These are phyloP conservation scores for Xylariaceae sp. DNA, from an alignment of 2,329 filamentous ascomycete genomes.

Conservation along the genomic window DNA sequence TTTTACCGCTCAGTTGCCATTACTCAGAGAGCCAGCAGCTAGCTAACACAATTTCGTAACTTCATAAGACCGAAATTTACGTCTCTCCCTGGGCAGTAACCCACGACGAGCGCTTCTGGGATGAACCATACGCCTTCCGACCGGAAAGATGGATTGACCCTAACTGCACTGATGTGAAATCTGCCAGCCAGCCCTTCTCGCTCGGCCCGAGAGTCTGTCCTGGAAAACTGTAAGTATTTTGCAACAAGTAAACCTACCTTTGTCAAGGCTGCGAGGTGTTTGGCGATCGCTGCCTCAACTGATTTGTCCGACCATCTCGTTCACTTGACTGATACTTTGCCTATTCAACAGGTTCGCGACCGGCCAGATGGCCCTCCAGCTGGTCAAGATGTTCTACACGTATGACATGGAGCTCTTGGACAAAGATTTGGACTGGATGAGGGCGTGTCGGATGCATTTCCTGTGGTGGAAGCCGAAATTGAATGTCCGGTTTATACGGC, in stretches of 20 bases:
- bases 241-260: too few relatives aligned
- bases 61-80: constrained; percentile 7
- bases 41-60: neutral
- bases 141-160: constrained; percentile 7
- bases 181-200: constrained; percentile 10
- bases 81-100: constrained; percentile 8
- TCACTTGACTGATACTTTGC: neutral
- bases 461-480: constrained; percentile 8
- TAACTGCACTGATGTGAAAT: constrained; percentile 4
- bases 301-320: too few relatives aligned
- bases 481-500: neutral
- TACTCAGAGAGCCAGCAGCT: neutral
- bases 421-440: constrained; percentile 7
- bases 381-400: constrained; percentile 7
- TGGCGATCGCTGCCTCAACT: too few relatives aligned
- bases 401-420: constrained; percentile 9
- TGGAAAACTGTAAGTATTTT: constrained; percentile 6
- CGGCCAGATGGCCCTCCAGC: constrained; percentile 3
- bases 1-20: too few relatives aligned
- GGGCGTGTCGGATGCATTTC: neutral
- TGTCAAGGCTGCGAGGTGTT: too few relatives aligned
- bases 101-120: constrained; percentile 4
- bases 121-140: constrained; percentile 3
- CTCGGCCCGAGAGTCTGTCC: constrained; percentile 5
- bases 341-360: constrained; percentile 5